Conservation (phyloP, 805 yeast genomes). For the Cyberlindnera galapagoensis region DNA sequence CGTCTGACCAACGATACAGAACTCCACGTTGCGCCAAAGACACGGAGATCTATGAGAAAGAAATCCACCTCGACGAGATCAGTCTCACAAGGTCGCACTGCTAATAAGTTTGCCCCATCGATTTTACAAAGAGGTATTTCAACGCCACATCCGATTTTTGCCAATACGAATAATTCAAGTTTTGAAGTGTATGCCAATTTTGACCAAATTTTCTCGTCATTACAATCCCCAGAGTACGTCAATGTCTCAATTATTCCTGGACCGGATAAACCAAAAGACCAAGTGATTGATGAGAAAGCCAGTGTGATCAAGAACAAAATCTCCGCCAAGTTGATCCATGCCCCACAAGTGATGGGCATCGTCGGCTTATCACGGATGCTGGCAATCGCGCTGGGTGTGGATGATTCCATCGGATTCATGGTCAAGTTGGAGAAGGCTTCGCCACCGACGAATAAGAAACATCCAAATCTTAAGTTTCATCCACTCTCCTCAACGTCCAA, state of each 20-base stretch:
- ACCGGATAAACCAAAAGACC: conserved; percentile 31
- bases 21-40: conserved; percentile 71
- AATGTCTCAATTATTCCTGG: conserved; percentile 48
- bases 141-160: conserved; percentile 42
- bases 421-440: conserved; percentile 42
- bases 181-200: conserved; percentile 42
- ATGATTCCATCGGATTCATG: conserved; percentile 43
- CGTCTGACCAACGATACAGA: conserved; percentile 59
- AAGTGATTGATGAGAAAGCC: conserved; percentile 7
- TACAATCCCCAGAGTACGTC: conserved; percentile 37
- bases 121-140: conserved; percentile 48
- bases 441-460: conserved; percentile 25
- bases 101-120: conserved; percentile 24
- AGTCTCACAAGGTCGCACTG: conserved; percentile 19
- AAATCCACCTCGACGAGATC: conserved; percentile 19
- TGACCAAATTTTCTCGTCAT: conserved; percentile 28
- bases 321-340: conserved; percentile 44
- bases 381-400: conserved; percentile 50
- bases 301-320: conserved; percentile 22
- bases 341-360: conserved; percentile 28
- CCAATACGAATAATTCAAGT: conserved; percentile 10
- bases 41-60: conserved; percentile 25
- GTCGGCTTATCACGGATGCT: conserved; percentile 50
- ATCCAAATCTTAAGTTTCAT: conserved; percentile 41
- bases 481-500: conserved; percentile 41